Base-by-base conservation (phyloP, 2,329 filamentous ascomycete species). In the Fusarium humuli region DNA sequence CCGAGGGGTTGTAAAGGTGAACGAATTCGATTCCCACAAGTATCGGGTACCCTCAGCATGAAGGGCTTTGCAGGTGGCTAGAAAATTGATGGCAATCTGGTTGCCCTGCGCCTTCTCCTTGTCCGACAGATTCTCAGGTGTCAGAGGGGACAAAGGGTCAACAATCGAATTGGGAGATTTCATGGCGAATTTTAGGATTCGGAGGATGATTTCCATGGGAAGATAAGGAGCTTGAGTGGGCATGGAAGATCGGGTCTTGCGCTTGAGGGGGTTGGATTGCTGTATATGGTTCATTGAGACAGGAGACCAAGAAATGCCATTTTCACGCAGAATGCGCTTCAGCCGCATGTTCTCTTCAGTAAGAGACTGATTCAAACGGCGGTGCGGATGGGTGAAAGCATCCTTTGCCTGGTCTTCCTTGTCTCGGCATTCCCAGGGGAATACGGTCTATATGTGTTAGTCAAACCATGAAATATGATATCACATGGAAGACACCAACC, bases 1-100 rank as follows among this genome's bases (percentile, higher is more conserved):
- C 40, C 83, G 79, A 27, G 82, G 82, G n/a, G 80, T 84, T 0
- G 87, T 89, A 76, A 89, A 89, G 25, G 83, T 76, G 68, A 88
- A 88, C 1, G 77, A 77, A 72, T 89, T 89, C 53, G 81, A 83
- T 25, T 80, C 77, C 84, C 87, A 87, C 13, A 89, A 67, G 50
- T 83, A 80, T 20, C 80, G 82, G 16, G 77, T 83, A 37, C 86
- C 87, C 71, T 89, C 87, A 5, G 77, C 69, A 37, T 83, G 72
- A 61, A 86, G 84, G 18, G 83, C 82, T 69, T 77, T 85, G 76
- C 84, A 87, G 5, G 86, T 86, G 6, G 82, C 80, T 5, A 89
- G 77, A 54, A 87, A 84, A 69, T 86, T 81, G 48, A 88, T 86
- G 57, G 86, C 83, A 57, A 88, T 81, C 67, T 85, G 81, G 59